Percentiles rank a stretch among this genome's conserved stretches.
These are phyloP conservation scores for Suhomyces taliae DNA, from an alignment of 1,139 yeast species.

Conservation along the genomic window DNA sequence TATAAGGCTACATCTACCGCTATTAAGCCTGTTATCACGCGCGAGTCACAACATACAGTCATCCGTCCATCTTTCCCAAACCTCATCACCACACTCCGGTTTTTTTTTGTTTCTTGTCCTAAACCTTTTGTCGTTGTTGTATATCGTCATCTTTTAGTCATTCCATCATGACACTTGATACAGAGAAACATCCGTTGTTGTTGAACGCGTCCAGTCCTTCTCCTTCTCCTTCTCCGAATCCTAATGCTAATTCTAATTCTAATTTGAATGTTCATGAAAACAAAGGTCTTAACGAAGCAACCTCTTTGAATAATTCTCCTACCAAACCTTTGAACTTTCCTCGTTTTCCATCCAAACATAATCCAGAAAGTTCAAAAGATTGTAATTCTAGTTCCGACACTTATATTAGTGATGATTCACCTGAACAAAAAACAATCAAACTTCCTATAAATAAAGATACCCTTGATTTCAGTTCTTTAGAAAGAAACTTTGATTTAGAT, in stretches of 20 bases:
- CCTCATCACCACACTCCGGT: not conserved
- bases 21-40: not conserved
- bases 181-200: slow-evolving; percentile 8
- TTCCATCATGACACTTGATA: slow-evolving; percentile 2
- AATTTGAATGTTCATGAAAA: not conserved
- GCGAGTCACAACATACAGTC: slow-evolving; percentile 2
- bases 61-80: not conserved
- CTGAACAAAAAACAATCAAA: slow-evolving; percentile 4
- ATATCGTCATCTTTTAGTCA: not conserved
- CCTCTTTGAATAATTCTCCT: slow-evolving; percentile 29
- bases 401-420: slow-evolving; percentile 35
- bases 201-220: slow-evolving; percentile 6
- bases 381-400: slow-evolving; percentile 47
- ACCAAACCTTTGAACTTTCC: slow-evolving; percentile 38
- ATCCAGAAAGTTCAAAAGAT: slow-evolving; percentile 20
- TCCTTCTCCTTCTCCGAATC: slow-evolving; percentile 3
- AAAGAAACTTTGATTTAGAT: slow-evolving; percentile 30
- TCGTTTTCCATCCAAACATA: slow-evolving; percentile 10
- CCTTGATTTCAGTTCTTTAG: slow-evolving; percentile 20
- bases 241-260: not conserved
- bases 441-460: not conserved
- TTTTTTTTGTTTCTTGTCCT: not conserved
- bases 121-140: not conserved
- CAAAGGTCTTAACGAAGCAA: slow-evolving; percentile 9
- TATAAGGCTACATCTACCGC: slow-evolving; percentile 3